Percentiles rank a stretch among this genome's conserved stretches.
These are phyloP conservation scores for Panicum miliaceum DNA, from an alignment of 176 grass and related monocot genomes.

Conservation along the genomic window DNA sequence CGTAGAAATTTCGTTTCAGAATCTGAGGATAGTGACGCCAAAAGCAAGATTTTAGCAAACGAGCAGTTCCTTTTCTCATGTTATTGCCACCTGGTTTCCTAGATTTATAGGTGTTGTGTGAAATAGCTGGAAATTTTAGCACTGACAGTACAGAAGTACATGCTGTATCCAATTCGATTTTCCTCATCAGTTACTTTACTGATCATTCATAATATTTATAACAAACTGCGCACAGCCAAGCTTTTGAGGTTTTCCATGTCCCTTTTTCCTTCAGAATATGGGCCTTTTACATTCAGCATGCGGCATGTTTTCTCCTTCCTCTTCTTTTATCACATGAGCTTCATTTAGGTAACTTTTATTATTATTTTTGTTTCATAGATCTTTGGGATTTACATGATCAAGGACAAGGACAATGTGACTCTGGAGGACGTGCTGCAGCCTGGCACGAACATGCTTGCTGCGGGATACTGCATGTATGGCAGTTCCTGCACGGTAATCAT, in stretches of 20 bases:
- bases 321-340: too few relatives aligned
- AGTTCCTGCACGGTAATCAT: slow-evolving; percentile 94
- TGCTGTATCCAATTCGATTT: background rate
- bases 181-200: background rate
- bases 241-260: background rate
- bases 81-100: background rate
- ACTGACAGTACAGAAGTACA: background rate
- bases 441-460: slow-evolving; percentile 91
- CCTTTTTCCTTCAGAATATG: background rate
- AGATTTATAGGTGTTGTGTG: background rate
- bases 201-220: background rate
- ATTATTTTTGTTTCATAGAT: slow-evolving; percentile 50
- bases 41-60: background rate
- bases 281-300: background rate
- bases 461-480: slow-evolving; percentile 99
- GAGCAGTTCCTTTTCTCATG: background rate
- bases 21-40: background rate
- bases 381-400: slow-evolving; percentile 87
- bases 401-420: slow-evolving; percentile 64
- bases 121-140: background rate
- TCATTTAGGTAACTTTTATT: background rate
- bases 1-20: background rate
- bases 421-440: slow-evolving; percentile 84
- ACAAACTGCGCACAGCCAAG: background rate
- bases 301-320: background rate